Percentiles rank a stretch among this genome's conserved stretches.
phyloP scores from a whole-genome alignment of 2,329 filamentous ascomycete genomes.

The Alternaria hordeiaustralica region DNA sequence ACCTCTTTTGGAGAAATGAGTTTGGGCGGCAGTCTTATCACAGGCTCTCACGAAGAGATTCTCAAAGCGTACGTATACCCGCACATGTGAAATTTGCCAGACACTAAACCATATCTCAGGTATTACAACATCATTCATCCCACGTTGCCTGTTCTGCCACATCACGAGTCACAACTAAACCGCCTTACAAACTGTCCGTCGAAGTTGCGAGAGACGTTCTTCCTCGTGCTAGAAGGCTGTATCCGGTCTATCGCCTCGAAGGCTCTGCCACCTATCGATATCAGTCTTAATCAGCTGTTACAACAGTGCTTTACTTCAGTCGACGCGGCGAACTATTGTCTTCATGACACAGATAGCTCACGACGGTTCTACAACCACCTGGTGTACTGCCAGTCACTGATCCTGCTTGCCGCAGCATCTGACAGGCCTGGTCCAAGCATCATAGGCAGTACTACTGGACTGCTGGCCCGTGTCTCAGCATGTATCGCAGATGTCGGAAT shows the following conservation, averaged over 20 bases:
- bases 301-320: conserved; percentile 38
- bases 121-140: conserved; percentile 48
- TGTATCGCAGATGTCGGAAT: conserved; percentile 40
- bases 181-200: conserved; percentile 44
- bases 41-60: conserved; percentile 42
- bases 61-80: conserved; percentile 42
- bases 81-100: background rate
- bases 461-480: conserved; percentile 41
- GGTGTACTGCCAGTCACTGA: conserved; percentile 43
- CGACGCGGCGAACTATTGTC: conserved; percentile 37
- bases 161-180: conserved; percentile 41
- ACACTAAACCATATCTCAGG: conserved; percentile 28
- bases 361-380: conserved; percentile 42
- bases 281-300: conserved; percentile 35
- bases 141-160: conserved; percentile 43
- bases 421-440: conserved; percentile 39
- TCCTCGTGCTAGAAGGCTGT: conserved; percentile 42
- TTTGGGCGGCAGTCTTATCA: conserved; percentile 43
- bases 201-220: conserved; percentile 47
- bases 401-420: conserved; percentile 41
- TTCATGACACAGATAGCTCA: conserved; percentile 34
- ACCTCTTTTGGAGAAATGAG: conserved; percentile 45
- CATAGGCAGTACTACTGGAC: conserved; percentile 36
- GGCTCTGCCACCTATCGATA: conserved; percentile 34
- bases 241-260: conserved; percentile 42